Evolutionary conservation across 768 basidiomycete genomes (phyloP), one percentile per base, ranked within the genome.

Genomic region (Leucogyrophana mollusca): DNA sequence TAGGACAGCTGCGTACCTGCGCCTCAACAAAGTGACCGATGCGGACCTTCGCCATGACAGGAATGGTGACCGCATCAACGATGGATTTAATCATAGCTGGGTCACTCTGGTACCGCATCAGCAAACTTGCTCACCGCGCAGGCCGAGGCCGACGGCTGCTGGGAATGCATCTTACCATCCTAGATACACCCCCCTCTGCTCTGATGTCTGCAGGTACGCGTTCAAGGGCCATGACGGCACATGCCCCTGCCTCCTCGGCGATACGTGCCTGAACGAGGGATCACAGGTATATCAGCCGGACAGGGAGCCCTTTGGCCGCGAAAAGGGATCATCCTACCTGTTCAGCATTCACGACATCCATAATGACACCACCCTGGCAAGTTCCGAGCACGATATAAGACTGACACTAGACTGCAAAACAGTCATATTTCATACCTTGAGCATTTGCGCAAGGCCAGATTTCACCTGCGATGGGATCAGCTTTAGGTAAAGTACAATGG

Each of bases 21-120:
- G 94, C 94, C 71, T 99, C 96, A 47, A 95, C 94, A 58, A 95
- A 89, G 68, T 99, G 96, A 0, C 96, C 96, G 65, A 99, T 97
- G 53, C 96, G 84, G 51, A 87, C 90, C 67, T 94, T 90, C 25
- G 89, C 90, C 89, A 97, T 97, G 65, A 97, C 94, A 8, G 94
- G 94, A 57, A 97, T 94, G 18, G 94, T 94, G 40, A 97, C 95
- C 17, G 95, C 87, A 50, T 83, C 87, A 52, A 90, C 87, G 65
- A 98, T 98, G 61, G 90, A 78, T 65, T 96, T 97, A 76, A 99
- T 97, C 87, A 98, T 90, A 40, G 81, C 74, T 6, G 95, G 95
- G 71, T 95, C 93, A 64, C 93, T 94, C 87, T 87, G 56, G 22
- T 30, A 51, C 18, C n/a, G 36, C 6, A 30, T 30, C 27, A 30